Base-by-base conservation (phyloP, 129 eudicot genomes). In the Deinandra increscens region DNA sequence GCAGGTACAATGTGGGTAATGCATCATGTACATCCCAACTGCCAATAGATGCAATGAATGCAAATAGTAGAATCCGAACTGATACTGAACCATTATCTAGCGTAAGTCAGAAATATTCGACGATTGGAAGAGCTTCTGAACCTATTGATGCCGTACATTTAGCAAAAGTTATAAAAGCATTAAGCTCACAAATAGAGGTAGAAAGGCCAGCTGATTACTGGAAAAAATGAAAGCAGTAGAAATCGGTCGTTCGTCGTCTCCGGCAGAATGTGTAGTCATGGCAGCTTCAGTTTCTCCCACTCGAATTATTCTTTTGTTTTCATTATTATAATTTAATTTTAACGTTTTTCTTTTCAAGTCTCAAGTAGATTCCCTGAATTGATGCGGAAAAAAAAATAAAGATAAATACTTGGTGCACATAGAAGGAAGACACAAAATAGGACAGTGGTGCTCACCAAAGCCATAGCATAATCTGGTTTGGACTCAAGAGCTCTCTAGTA, bases 391-490 rank as follows among this genome's bases (percentile, higher is more conserved):
- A 13, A 54, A n/a, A 59, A 29, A 75, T 10, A 12, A 10, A 44
- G 34, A 37, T 38, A n/a, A 33, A 76, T 18, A 34, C 38, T 37
- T 68, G 6, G 26, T 43, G 49, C 43, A 11, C 5, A 60, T 37
- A 64, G 9, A 69, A 39, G 31, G 31, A 26, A 26, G 31, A 3
- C 31, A 33, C 22, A 74, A 39, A 31, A 56, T 8, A 2, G 6
- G 7, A 8, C n/a, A 26, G 2, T 34, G 58, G 36, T 62, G 64
- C 96, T 84, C 58, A 92, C 98, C 96, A 60, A 74, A 46, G 95
- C 98, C 91, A 88, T 89, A 46, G 98, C 87, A 79, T 81, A 84
- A 78, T 89, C 98, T 9, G 98, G 98, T 22, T 88, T 84, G 1
- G 83, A 81, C 76, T 86, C 96, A 74, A 92, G 81, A 72, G 95